Evolutionary conservation across 805 yeast species (phyloP), one percentile per base, ranked within the genome.

Genomic region (Candida lessepsii): DNA sequence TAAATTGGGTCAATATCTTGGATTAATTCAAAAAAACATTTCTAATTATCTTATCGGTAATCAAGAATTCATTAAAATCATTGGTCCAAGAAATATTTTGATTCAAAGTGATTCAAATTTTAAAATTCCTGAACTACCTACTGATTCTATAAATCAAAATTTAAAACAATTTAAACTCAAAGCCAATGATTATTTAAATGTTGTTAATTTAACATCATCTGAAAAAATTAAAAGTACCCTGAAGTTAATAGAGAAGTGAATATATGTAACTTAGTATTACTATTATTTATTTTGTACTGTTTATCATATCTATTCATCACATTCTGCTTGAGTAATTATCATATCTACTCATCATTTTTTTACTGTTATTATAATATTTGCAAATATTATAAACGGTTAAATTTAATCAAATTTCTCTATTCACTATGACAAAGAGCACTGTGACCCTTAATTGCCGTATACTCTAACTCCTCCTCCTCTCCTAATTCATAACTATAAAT

Each of bases 81-180:
- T 65, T 9, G 86, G 86, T 0, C 85, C 85, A 9, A 64, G 82
- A 32, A 67, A 67, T 18, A 42, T 77, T 3, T 54, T 77, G 39
- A 50, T 77, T 4, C 80, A 76, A 45, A 69, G 79, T 3, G 73
- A 66, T 23, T 51, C 67, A 3, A 61, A 53, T 2, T 46, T 41
- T 30, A 49, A 41, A 27, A 13, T 45, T 1, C 51, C 51, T n/a
- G 50, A 42, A 35, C 28, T 45, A 15, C 50, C 47, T 7, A 29
- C 15, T 8, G 46, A 47, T 20, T 39, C 42, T 6, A 21, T 41
- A 8, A 37, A 35, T 27, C 29, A 37, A 25, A 13, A 31, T 6
- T 24, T 46, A 18, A 39, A 40, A 39, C 24, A 41, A 23, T 37
- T 45, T 39, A 31, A 40, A 33, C 40, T 50, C 46, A 41, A 54